Evolutionary conservation across 2,329 filamentous ascomycete genomes (phyloP).

Genomic region (Harringtonia lauricola): DNA sequence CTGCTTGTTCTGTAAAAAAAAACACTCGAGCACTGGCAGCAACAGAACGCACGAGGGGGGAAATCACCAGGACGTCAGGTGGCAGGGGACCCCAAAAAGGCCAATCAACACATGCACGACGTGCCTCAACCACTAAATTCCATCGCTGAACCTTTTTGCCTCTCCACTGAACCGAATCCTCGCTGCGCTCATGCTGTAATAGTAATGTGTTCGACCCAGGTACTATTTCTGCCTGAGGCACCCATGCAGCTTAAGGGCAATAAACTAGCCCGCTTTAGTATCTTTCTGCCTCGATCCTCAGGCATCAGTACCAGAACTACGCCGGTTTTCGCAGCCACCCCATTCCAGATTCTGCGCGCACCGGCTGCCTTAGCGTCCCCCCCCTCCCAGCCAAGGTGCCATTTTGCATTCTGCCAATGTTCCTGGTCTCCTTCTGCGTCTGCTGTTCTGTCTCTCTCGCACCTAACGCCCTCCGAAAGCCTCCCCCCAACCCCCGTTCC

Average conservation of each 20-base stretch:
- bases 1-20: too few species aligned
- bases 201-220: not conserved
- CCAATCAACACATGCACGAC: too few species aligned
- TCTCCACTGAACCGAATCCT: too few species aligned
- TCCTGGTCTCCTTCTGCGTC: not conserved
- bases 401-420: too few species aligned
- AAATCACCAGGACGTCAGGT: too few species aligned
- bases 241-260: conserved; percentile 1
- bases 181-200: too few species aligned
- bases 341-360: conserved; percentile 12
- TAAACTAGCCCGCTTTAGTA: conserved; percentile 1
- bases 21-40: too few species aligned
- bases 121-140: too few species aligned
- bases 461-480: not conserved
- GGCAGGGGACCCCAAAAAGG: too few species aligned
- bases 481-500: not conserved
- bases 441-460: not conserved
- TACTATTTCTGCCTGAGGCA: conserved; percentile 10
- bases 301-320: conserved; percentile 15
- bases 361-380: not conserved
- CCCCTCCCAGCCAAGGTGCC: not conserved
- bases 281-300: conserved; percentile 9
- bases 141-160: too few species aligned
- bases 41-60: too few species aligned
- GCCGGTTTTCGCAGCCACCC: conserved; percentile 5